Base-by-base conservation (phyloP, 139 green algal species). In the Chlorella sp. region DNA sequence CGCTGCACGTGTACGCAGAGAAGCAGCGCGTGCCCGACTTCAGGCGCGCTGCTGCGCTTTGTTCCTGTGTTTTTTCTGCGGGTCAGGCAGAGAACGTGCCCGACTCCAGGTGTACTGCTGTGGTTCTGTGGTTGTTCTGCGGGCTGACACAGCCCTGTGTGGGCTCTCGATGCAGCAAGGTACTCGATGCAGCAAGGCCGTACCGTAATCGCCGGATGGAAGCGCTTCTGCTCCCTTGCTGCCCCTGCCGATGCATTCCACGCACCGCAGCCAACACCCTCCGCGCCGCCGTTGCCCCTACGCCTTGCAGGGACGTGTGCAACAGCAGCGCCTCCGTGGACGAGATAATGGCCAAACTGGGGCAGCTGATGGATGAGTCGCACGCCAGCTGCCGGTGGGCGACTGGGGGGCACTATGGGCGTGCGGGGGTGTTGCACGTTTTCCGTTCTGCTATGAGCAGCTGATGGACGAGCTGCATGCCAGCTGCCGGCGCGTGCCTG, bases 1-100 rank as follows among this genome's bases (percentile, higher is more conserved):
- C 94, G 11, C 80, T 92, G 76, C 95, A 98, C 46, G 95, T 98
- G 82, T 98, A 93, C 85, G 78, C 86, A 16, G 95, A 98, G 91
- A 94, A 94, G 24, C 78, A 86, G 28, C 92, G 95, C 6, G 95
- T 98, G 80, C 81, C 84, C 13, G 86, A 92, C 26, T 97, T 98
- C 90, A 83, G 77, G 77, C 62, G 58, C 16, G 72, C 2, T 36
- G 26, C 1, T 17, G 11, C 2, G 64, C 32, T 41, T 1, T 6
- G 6, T 17, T 54, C n/a, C n/a, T 68, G 28, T 19, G 56, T 22
- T 68, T 36, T 11, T 68, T 19, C 28, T 65, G 56, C 56, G 8
- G n/a, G n/a, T n/a, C n/a, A n/a, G n/a, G n/a, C n/a, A n/a, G n/a
- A n/a, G n/a, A n/a, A n/a, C n/a, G n/a, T n/a, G n/a, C n/a, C n/a